Percentiles rank a stretch among this genome's conserved stretches.
phyloP scores from a whole-genome alignment of 164 flowering plant species.

The Vitis riparia region DNA sequence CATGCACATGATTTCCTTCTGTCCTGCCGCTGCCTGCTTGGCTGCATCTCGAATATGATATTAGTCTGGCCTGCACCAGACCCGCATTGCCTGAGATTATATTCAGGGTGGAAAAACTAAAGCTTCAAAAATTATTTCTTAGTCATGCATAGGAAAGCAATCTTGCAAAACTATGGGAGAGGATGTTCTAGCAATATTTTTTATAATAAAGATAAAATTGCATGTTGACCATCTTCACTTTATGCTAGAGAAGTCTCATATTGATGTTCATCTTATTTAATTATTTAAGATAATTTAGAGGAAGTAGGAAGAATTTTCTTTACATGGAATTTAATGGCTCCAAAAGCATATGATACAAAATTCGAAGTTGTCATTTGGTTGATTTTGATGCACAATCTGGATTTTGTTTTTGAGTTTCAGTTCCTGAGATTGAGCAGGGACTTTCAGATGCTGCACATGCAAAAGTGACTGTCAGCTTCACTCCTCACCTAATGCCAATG shows the following conservation, averaged over 20 bases:
- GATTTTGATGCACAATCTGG: not conserved
- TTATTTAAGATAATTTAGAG: not conserved
- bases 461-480: constrained; percentile 88
- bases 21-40: too few species aligned
- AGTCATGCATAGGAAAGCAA: not conserved
- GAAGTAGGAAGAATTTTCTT: not conserved
- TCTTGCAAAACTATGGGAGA: not conserved
- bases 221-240: not conserved
- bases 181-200: not conserved
- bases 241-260: not conserved
- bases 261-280: not conserved
- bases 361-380: not conserved
- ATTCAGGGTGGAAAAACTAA: too few species aligned
- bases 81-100: too few species aligned
- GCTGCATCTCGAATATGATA: too few species aligned
- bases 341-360: not conserved
- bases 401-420: constrained; percentile 42
- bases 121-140: too few species aligned
- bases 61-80: too few species aligned
- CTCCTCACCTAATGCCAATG: constrained; percentile 98
- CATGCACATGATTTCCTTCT: too few species aligned
- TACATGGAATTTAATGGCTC: not conserved
- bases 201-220: not conserved
- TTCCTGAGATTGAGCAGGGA: constrained; percentile 98
- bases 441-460: constrained; percentile 73